Evolutionary conservation across 176 grass and related monocot species (phyloP).

Genomic region (Phoenix roebelenii): DNA sequence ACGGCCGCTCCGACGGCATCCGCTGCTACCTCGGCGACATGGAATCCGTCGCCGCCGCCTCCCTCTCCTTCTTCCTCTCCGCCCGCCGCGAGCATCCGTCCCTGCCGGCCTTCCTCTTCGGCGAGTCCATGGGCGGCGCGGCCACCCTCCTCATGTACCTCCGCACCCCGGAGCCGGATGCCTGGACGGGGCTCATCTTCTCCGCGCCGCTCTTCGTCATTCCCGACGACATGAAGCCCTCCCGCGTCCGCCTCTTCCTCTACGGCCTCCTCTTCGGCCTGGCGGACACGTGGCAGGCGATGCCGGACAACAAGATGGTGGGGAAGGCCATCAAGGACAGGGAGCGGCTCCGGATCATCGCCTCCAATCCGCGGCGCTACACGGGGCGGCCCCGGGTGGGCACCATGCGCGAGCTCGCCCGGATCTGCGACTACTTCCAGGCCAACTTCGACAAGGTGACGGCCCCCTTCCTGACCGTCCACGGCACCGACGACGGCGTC

Average conservation of each 20-base stretch:
- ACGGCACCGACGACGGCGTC: constrained; percentile 52
- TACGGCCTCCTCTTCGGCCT: constrained; percentile 60
- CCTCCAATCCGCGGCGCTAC: constrained; percentile 46
- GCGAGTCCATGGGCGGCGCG: constrained; percentile 72
- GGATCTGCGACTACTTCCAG: constrained; percentile 35
- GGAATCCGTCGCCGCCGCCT: constrained; percentile 43
- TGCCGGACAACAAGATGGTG: constrained; percentile 53
- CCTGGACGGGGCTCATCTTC: constrained; percentile 52
- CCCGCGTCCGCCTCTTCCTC: constrained; percentile 36
- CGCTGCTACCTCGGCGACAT: constrained; percentile 64
- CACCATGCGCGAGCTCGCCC: constrained; percentile 59
- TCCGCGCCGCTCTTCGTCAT: constrained; percentile 55
- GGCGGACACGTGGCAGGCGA: constrained; percentile 61
- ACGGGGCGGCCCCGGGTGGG: constrained; percentile 41
- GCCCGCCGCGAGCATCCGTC: constrained; percentile 26
- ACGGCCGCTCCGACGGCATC: constrained; percentile 59
- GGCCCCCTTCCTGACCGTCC: constrained; percentile 46
- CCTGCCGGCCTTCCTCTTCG: constrained; percentile 54
- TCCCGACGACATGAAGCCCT: constrained; percentile 56
- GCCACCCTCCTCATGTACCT: constrained; percentile 55
- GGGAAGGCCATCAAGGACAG: constrained; percentile 34
- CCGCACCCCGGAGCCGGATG: constrained; percentile 27
- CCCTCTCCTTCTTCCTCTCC: constrained; percentile 53
- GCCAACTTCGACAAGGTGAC: constrained; percentile 33
- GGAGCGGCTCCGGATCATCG: constrained; percentile 36